A percentile compares a stretch with the other conserved stretches of the same genome.
Conservation (phyloP, 202 grass and related monocot genomes). For the Setaria italica region DNA sequence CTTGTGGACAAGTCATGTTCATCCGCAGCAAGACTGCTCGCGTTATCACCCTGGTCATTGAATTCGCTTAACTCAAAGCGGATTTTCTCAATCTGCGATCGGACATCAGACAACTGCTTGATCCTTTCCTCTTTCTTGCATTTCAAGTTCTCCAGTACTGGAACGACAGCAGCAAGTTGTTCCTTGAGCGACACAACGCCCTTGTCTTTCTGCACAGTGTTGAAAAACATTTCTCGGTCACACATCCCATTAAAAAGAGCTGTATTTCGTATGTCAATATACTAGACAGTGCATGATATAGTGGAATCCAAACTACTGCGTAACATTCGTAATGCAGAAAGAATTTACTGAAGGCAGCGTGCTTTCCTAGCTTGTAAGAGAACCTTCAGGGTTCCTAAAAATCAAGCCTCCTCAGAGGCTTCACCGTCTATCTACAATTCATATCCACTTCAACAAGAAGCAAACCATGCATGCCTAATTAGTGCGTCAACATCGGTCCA, state of each 20-base stretch:
- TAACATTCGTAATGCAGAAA: conserved; percentile 8
- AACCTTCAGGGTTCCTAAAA: conserved; percentile 18
- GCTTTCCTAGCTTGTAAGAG: neutral
- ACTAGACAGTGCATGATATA: neutral
- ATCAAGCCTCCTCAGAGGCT: conserved; percentile 8
- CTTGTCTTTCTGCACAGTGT: conserved; percentile 78
- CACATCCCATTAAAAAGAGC: conserved; percentile 4
- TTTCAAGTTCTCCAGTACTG: conserved; percentile 78
- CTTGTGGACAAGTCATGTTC: conserved; percentile 85
- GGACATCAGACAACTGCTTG: conserved; percentile 71
- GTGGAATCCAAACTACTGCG: neutral
- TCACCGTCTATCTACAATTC: conserved; percentile 7
- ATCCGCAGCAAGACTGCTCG: conserved; percentile 39
- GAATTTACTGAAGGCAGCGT: conserved; percentile 9
- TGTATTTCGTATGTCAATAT: conserved; percentile 19
- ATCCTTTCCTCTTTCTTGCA: conserved; percentile 74
- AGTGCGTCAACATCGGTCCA: conserved; percentile 29
- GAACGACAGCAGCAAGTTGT: conserved; percentile 64
- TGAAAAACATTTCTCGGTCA: conserved; percentile 8
- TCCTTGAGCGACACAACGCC: conserved; percentile 65
- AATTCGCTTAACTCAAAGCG: conserved; percentile 67
- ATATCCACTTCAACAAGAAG: conserved; percentile 36
- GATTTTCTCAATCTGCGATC: conserved; percentile 82
- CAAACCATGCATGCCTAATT: conserved; percentile 39
- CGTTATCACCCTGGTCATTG: conserved; percentile 44